Conservation (phyloP, 108 stramenopile genomes). For the Nitzschia inconspicua region DNA sequence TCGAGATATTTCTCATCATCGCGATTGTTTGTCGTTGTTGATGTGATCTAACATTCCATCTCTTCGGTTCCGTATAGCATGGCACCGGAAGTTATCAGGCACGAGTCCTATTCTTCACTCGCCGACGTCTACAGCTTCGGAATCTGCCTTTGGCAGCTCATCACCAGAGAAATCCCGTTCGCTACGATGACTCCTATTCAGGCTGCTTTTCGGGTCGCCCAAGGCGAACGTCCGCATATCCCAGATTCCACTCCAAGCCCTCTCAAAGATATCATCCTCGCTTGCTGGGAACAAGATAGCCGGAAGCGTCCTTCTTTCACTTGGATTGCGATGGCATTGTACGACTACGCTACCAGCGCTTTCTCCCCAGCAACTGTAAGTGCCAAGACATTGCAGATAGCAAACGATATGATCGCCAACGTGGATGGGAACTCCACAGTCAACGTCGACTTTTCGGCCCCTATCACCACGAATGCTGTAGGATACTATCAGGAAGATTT, state of each 20-base stretch:
- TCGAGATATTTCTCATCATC: too few relatives aligned
- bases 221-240: constrained; percentile 36
- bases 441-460: constrained; percentile 35
- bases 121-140: constrained; percentile 71
- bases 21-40: too few relatives aligned
- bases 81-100: constrained; percentile 65
- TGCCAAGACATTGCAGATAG: constrained; percentile 35
- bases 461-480: too few relatives aligned
- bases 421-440: constrained; percentile 40
- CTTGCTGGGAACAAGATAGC: constrained; percentile 41
- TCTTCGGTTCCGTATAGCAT: too few relatives aligned
- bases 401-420: constrained; percentile 36
- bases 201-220: constrained; percentile 40
- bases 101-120: constrained; percentile 51
- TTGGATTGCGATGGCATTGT: constrained; percentile 39
- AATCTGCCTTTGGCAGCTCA: constrained; percentile 59
- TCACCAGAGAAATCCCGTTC: constrained; percentile 46
- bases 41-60: too few relatives aligned
- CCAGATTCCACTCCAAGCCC: constrained; percentile 20
- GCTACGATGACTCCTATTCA: constrained; percentile 43
- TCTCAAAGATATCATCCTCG: constrained; percentile 24
- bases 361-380: constrained; percentile 40
- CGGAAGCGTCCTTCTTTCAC: constrained; percentile 23
- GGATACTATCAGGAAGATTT: too few relatives aligned
- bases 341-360: constrained; percentile 28